Base-by-base conservation (phyloP, 768 basidiomycete genomes). In the Suillus clintonianus region DNA sequence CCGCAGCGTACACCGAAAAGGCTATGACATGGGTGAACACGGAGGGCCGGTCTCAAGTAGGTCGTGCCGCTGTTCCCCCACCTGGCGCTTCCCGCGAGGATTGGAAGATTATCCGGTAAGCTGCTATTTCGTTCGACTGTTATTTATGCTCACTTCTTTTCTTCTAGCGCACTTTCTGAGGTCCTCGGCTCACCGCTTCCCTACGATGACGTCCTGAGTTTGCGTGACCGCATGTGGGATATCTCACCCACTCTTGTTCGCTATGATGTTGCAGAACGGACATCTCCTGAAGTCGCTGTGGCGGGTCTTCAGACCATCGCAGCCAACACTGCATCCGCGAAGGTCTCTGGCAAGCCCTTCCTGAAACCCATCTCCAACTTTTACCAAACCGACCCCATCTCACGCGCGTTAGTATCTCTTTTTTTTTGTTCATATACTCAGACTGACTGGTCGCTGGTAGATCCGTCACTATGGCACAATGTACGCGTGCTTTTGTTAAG, bases 31-130 rank as follows among this genome's bases (percentile, higher is more conserved):
- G 96, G 95, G 86, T 99, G 62, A 99, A 99, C 80, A 95, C 95
- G 0, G 97, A 99, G 76, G 97, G 97, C 41, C 86, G 97, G 32
- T 80, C 91, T 22, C 97, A 99, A 78, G 79, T 96, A 14, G 94
- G 94, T 24, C 85, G 97, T 51, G 88, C 92, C 1, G 97, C 97
- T 9, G 96, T 99, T 3, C 86, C 90, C 3, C 91, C 95, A 27
- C 97, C 97, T n/a, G 97, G 96, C 48, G 93, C 95, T 1, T 87
- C 94, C 4, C 81, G 97, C 45, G 97, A 99, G 77, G 97, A 99
- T 71, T 98, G 95, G 95, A 97, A 97, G 82, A 91, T 98, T 71
- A 84, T 98, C 67, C 89, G 94, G 91, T 92, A 65, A 32, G 85
- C 75, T 6, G 24, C 43, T 45, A 15, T 3, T 17, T 34, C 39